These are phyloP conservation scores for Scutellaria galericulata DNA, from an alignment of 257 asterid species.

Conservation along the genomic window DNA sequence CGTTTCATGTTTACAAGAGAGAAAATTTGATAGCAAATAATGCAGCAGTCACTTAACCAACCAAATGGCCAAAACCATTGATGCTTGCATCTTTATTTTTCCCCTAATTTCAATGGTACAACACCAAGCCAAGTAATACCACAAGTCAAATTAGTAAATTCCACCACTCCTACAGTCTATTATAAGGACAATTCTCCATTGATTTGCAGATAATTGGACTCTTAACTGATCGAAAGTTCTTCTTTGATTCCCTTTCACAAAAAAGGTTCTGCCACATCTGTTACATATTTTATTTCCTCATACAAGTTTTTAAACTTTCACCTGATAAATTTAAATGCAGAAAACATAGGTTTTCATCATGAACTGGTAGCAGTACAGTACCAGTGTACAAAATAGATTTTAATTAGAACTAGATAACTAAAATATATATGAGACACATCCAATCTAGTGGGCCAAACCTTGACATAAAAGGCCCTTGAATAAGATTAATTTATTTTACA, in stretches of 20 bases:
- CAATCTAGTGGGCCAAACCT: background rate
- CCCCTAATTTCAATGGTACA: background rate
- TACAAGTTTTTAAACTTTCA: background rate
- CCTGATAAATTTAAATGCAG: slow-evolving; percentile 5
- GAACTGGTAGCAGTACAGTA: background rate
- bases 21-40: background rate
- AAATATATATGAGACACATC: background rate
- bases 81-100: slow-evolving; percentile 12
- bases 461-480: slow-evolving; percentile 9
- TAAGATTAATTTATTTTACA: background rate
- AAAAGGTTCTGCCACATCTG: background rate
- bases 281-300: background rate
- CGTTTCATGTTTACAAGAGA: background rate
- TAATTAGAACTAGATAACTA: background rate
- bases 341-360: background rate
- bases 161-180: slow-evolving; percentile 9
- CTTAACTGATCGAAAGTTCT: background rate
- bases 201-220: background rate
- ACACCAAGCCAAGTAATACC: slow-evolving; percentile 15
- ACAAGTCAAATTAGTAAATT: slow-evolving; percentile 15
- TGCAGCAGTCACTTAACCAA: background rate
- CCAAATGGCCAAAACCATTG: slow-evolving; percentile 4
- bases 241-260: too few relatives aligned
- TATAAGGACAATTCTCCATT: background rate
- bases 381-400: background rate